Percentiles rank a stretch among this genome's conserved stretches.
These are phyloP conservation scores for Candida sojae DNA, from an alignment of 1,139 yeast species.

Conservation along the genomic window DNA sequence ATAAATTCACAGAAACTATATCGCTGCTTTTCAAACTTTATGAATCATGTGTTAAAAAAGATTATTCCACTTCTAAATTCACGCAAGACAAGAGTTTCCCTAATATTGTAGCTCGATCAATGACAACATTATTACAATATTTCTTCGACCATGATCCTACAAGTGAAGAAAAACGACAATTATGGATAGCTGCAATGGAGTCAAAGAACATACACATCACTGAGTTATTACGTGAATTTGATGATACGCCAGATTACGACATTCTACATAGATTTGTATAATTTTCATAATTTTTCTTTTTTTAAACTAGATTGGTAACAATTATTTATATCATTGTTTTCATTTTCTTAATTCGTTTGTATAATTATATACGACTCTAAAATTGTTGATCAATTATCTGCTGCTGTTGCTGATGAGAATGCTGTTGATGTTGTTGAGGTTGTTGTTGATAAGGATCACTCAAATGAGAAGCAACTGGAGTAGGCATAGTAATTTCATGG, in stretches of 20 bases:
- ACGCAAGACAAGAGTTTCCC: background rate
- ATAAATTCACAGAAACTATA: conserved; percentile 5
- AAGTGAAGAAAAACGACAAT: conserved; percentile 6
- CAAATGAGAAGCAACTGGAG: conserved; percentile 34
- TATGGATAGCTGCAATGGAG: conserved; percentile 12
- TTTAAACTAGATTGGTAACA: background rate
- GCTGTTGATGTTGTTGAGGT: conserved; percentile 25
- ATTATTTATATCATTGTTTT: too few species aligned
- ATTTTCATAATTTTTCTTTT: background rate
- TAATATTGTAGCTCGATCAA: conserved; percentile 1
- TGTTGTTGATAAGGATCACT: conserved; percentile 42
- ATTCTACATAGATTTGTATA: conserved; percentile 9
- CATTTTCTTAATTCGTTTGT: background rate
- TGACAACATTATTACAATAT: conserved; percentile 5
- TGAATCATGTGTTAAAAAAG: conserved; percentile 5
- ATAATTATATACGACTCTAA: conserved; percentile 7
- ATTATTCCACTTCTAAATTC: background rate
- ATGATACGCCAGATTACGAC: conserved; percentile 10
- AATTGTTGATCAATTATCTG: conserved; percentile 17
- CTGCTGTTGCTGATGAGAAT: conserved; percentile 17
- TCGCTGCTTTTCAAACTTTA: conserved; percentile 11
- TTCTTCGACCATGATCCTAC: conserved; percentile 4
- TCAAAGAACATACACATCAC: conserved; percentile 9
- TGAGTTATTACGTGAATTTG: conserved; percentile 8
- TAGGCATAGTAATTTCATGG: conserved; percentile 64